Base-by-base conservation (phyloP, 768 basidiomycete species). In the Serendipita sp. region DNA sequence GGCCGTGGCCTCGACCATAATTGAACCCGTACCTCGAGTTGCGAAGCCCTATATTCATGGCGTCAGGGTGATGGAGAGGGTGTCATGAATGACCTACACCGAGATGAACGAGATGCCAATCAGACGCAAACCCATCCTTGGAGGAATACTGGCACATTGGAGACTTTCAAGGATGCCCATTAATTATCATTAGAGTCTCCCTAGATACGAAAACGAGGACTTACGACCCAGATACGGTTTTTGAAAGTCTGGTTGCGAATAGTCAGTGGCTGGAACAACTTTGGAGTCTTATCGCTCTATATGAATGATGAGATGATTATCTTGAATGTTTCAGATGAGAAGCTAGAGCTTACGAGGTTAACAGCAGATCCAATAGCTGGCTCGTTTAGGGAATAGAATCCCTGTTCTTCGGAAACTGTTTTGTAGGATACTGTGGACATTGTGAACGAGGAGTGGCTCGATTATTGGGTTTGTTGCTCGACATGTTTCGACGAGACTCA, bases 71-170 rank as follows among this genome's bases (percentile, higher is more conserved):
- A 53, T 15, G 46, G 47, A 45, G 15, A 18, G 3, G n/a, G 15
- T 5, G 16, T 45, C n/a, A 65, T 35, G 28, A 11, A 10, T 30
- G 35, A 72, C 72, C 69, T 67, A 82, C 82, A 1, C 86, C 87
- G 38, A 88, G 78, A 70, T 92, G 88, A 16, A 89, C 86, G 3
- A 91, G 73, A 72, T 92, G 91, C 84, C 86, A 91, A 67, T 90
- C 86, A 1, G 89, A 89, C 2, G 84, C 82, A 69, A 87, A 83
- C 0, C 89, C 89, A 63, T 84, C 75, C 51, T 86, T 80, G 7
- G 83, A 78, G 65, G 84, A 86, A 74, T 92, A 92, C 73, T 86
- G 84, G 72, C 89, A 91, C 89, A 91, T 90, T 1, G 86, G 87
- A 10, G 86, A 76, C 84, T 85, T 24, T 24, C 24, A 41, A 13